These are phyloP conservation scores for Salix viminalis DNA, from an alignment of 345 rosid genomes.

Conservation along the genomic window DNA sequence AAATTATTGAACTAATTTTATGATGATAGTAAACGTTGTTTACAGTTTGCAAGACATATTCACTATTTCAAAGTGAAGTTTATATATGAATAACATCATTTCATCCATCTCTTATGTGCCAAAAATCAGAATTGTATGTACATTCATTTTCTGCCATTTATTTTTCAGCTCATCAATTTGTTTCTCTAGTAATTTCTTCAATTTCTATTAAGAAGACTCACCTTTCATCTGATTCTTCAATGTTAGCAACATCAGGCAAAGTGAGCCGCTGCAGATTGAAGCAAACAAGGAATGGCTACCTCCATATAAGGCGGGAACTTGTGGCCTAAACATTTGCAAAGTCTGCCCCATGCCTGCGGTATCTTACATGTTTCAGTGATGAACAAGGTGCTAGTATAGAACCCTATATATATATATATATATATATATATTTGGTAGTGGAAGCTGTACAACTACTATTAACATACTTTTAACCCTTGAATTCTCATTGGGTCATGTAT, in stretches of 20 bases:
- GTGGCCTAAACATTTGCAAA: conserved; percentile 12
- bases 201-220: neutral
- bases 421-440: too few relatives aligned
- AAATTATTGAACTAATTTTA: too few relatives aligned
- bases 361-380: neutral
- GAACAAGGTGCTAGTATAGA: neutral
- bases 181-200: neutral
- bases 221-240: neutral
- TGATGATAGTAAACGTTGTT: too few relatives aligned
- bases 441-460: too few relatives aligned
- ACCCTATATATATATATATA: too few relatives aligned
- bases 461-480: neutral
- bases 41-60: too few relatives aligned
- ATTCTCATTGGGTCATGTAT: conserved; percentile 2
- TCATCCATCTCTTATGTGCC: neutral
- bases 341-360: conserved; percentile 18
- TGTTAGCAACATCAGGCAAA: neutral
- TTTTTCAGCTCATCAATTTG: neutral
- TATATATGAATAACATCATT: too few relatives aligned
- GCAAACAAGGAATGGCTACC: conserved; percentile 10
- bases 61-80: too few relatives aligned
- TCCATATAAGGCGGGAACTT: conserved; percentile 1
- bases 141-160: neutral
- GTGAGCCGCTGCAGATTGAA: conserved; percentile 1
- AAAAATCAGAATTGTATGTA: neutral